These are phyloP conservation scores for Metarhizium guizhouense DNA, from an alignment of 2,329 filamentous ascomycete species.

Conservation along the genomic window DNA sequence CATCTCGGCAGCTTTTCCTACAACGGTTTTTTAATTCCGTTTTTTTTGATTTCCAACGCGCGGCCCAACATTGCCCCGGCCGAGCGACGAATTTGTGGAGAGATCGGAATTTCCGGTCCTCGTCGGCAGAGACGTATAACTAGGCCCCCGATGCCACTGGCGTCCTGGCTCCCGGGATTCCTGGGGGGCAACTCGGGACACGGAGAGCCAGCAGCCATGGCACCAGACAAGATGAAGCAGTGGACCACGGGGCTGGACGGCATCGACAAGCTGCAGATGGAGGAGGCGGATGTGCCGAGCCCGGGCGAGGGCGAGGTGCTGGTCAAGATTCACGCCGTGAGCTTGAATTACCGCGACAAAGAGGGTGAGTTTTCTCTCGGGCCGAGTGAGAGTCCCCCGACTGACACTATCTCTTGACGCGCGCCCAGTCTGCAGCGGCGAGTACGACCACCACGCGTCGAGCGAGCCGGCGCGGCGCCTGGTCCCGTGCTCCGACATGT, in stretches of 20 bases:
- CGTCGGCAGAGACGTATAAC: background rate
- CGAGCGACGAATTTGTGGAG: too few species aligned
- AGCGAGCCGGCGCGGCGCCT: slow-evolving; percentile 32
- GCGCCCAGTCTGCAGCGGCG: slow-evolving; percentile 49
- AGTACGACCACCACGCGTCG: slow-evolving; percentile 57
- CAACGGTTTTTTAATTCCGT: too few species aligned
- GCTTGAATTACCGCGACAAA: slow-evolving; percentile 41
- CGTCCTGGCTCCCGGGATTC: background rate
- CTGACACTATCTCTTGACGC: background rate
- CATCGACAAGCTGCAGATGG: slow-evolving; percentile 40
- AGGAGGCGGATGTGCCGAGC: slow-evolving; percentile 34
- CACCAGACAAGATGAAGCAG: slow-evolving; percentile 29
- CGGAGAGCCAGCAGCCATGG: slow-evolving; percentile 1
- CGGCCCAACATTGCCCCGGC: too few species aligned
- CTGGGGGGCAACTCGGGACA: slow-evolving; percentile 1
- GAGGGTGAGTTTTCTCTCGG: slow-evolving; percentile 26
- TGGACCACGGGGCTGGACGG: slow-evolving; percentile 49
- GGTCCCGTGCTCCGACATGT: slow-evolving; percentile 64
- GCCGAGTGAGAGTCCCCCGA: too few species aligned
- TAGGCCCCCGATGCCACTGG: background rate
- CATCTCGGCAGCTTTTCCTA: too few species aligned
- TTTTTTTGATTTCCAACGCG: too few species aligned
- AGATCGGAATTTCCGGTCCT: too few species aligned
- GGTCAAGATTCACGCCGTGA: slow-evolving; percentile 36
- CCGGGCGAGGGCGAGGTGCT: slow-evolving; percentile 43